phyloP scores from a whole-genome alignment of 2,329 filamentous ascomycete species.

The Xylariales sp. region DNA sequence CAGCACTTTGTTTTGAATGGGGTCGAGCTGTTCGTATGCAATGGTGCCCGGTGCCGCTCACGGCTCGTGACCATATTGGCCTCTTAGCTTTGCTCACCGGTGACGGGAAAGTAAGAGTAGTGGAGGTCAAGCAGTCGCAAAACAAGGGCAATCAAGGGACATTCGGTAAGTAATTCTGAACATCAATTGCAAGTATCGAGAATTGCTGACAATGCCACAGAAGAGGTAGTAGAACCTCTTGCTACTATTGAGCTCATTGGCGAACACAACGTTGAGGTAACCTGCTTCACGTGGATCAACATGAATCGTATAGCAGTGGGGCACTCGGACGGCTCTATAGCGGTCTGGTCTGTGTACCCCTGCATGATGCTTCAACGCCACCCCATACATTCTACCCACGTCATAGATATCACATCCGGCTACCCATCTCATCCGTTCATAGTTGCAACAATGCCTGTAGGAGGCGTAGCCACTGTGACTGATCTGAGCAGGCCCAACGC shows the following conservation, averaged over 20 bases:
- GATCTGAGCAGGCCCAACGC: slow-evolving; percentile 48
- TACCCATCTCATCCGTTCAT: slow-evolving; percentile 54
- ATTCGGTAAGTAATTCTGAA: slow-evolving; percentile 34
- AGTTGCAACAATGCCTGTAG: slow-evolving; percentile 50
- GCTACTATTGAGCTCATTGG: slow-evolving; percentile 39
- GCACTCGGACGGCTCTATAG: slow-evolving; percentile 52
- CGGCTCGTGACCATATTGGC: slow-evolving; percentile 26
- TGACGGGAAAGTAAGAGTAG: slow-evolving; percentile 46
- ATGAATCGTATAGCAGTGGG: slow-evolving; percentile 51
- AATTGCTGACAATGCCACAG: slow-evolving; percentile 29
- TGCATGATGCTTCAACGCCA: slow-evolving; percentile 44
- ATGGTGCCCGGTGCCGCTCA: slow-evolving; percentile 46
- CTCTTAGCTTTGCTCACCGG: slow-evolving; percentile 46
- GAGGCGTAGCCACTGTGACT: slow-evolving; percentile 47
- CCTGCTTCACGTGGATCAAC: slow-evolving; percentile 50
- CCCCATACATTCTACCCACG: slow-evolving; percentile 46
- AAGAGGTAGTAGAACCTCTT: slow-evolving; percentile 39
- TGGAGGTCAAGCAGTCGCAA: slow-evolving; percentile 33
- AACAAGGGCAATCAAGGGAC: slow-evolving; percentile 20
- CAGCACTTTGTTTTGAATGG: slow-evolving; percentile 44
- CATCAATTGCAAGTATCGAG: background rate
- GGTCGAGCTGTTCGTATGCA: slow-evolving; percentile 46
- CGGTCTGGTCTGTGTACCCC: slow-evolving; percentile 52
- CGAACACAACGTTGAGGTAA: slow-evolving; percentile 45
- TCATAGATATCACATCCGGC: slow-evolving; percentile 51